Evolutionary conservation across 2,329 filamentous ascomycete species (phyloP), one percentile per base, ranked within the genome.

Genomic region (Trichoderma koningiopsis): DNA sequence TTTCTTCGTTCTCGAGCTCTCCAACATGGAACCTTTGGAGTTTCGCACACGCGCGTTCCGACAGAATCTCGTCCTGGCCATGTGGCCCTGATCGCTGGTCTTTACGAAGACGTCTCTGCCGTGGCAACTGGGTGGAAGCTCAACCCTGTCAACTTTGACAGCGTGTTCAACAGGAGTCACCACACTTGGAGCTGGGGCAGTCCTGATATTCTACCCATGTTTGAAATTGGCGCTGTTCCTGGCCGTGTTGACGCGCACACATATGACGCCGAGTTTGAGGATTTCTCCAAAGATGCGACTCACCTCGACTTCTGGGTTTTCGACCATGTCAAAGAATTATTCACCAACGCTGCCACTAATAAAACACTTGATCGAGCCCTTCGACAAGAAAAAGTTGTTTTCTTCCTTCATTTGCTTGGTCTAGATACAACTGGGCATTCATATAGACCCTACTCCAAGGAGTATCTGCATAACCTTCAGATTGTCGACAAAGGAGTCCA

Each of bases 101-200:
- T 99, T 47, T 99, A 99, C 78, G 96, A 99, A 81, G 96, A 99
- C 83, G 96, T 99, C 1, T 98, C 96, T 40, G 92, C 96, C 2
- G 96, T 99, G 24, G 97, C 92, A 35, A 99, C 96, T 0, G 96
- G 96, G 19, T 99, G 96, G 96, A 98, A 99, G 82, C 83, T 97
- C 74, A 99, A 99, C 78, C 96, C 96, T 0, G 96, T 99, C 76
- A 92, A 98, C 77, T 99, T 99, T 76, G 96, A 99, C 82, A 98
- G 95, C 76, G 94, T 99, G 13, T 99, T 99, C 87, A 99, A 99
- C 79, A 89, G 93, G 72, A 98, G 95, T 77, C 86, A 91, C 57
- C 96, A 99, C 81, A 99, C 96, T 8, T 99, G 96, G 96, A 97
- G 94, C 79, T 99, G 96, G 96, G 96, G 96, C 2, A 97, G 94